Evolutionary conservation across 768 basidiomycete species (phyloP).

Genomic region (Podaxis pistillaris): DNA sequence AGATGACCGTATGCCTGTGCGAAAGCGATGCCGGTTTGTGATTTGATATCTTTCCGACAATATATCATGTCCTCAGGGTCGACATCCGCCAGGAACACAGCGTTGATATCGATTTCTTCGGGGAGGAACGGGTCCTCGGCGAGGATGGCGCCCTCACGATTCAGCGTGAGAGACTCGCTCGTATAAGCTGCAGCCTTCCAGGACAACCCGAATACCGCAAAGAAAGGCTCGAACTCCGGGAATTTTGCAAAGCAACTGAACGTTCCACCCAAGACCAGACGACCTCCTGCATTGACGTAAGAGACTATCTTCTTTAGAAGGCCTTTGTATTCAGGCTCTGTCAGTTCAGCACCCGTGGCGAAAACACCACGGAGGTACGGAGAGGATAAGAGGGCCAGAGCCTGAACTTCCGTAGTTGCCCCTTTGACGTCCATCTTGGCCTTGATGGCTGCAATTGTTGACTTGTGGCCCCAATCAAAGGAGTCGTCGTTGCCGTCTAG

Average conservation of each 20-base stretch:
- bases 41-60: constrained; percentile 5
- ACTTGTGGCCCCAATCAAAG: constrained; percentile 6
- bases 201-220: constrained; percentile 20
- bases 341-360: constrained; percentile 27
- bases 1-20: constrained; percentile 27
- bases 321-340: constrained; percentile 18
- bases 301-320: constrained; percentile 23
- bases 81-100: constrained; percentile 24
- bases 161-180: constrained; percentile 17
- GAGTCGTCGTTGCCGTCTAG: constrained; percentile 11
- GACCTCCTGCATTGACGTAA: constrained; percentile 28
- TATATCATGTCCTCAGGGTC: constrained; percentile 26
- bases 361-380: constrained; percentile 28
- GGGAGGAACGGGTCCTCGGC: constrained; percentile 19
- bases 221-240: constrained; percentile 22
- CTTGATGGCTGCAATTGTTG: constrained; percentile 18
- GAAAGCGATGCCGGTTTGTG: constrained; percentile 27
- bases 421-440: constrained; percentile 19
- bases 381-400: constrained; percentile 22
- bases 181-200: constrained; percentile 20
- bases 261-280: constrained; percentile 28
- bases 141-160: constrained; percentile 12
- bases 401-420: constrained; percentile 16
- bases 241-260: constrained; percentile 20
- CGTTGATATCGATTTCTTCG: constrained; percentile 26